Percentiles rank a stretch among this genome's conserved stretches.
Evolutionary conservation across 2,329 filamentous ascomycete genomes (phyloP).

Genomic region (Westerdykella sp.): DNA sequence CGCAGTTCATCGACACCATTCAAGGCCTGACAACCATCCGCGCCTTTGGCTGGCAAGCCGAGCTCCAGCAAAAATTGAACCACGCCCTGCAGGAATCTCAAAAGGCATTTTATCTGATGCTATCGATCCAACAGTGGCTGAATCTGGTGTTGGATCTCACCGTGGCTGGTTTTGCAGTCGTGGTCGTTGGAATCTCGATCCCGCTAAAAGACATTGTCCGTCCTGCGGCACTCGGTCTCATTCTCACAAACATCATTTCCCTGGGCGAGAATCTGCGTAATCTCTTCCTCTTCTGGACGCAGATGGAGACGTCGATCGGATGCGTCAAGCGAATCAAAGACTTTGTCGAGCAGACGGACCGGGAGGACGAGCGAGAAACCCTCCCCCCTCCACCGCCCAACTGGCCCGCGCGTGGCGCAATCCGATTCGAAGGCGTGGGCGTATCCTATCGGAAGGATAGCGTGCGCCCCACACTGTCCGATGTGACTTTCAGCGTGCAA

Average conservation of each 20-base stretch:
- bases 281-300: conserved; percentile 46
- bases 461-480: conserved; percentile 12
- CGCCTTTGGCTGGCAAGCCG: conserved; percentile 40
- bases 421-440: background rate
- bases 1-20: conserved; percentile 45
- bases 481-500: conserved; percentile 36
- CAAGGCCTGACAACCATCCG: conserved; percentile 44
- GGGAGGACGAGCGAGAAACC: conserved; percentile 33
- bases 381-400: conserved; percentile 11
- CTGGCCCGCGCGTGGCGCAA: conserved; percentile 1
- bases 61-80: too few species aligned
- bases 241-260: conserved; percentile 45
- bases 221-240: conserved; percentile 44
- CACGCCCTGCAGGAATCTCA: conserved; percentile 31
- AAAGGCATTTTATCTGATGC: conserved; percentile 37
- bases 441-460: conserved; percentile 17
- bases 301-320: conserved; percentile 50
- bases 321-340: conserved; percentile 47
- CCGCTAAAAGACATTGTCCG: conserved; percentile 30
- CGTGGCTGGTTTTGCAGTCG: conserved; percentile 27
- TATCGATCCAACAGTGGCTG: conserved; percentile 34
- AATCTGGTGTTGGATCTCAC: conserved; percentile 22
- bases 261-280: conserved; percentile 45
- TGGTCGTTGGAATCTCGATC: conserved; percentile 28
- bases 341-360: conserved; percentile 39